Percentiles rank a stretch among this genome's conserved stretches.
Conservation (phyloP, 2,329 filamentous ascomycete species). For the Xenoacremonium recifei region DNA sequence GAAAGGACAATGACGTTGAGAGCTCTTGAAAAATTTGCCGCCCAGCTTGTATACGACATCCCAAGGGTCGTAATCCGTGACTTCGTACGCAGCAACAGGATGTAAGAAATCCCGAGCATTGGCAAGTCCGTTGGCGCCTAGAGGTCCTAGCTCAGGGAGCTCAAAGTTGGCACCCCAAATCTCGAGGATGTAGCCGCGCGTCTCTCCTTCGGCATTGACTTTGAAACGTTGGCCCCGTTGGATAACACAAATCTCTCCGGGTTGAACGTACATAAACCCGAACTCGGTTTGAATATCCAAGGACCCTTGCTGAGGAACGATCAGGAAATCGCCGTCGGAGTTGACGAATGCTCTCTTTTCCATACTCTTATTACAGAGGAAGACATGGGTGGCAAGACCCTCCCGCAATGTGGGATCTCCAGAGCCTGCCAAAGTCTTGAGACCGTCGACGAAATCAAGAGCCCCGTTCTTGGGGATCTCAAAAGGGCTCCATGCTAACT, state of each 20-base stretch:
- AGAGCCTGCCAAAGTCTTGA: conserved; percentile 46
- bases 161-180: conserved; percentile 63
- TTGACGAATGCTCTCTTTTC: conserved; percentile 46
- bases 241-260: conserved; percentile 65
- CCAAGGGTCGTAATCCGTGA: conserved; percentile 49
- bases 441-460: conserved; percentile 45
- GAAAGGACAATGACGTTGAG: conserved; percentile 64
- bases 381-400: conserved; percentile 47
- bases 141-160: conserved; percentile 64
- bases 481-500: conserved; percentile 15
- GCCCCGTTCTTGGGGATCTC: conserved; percentile 13
- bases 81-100: conserved; percentile 58
- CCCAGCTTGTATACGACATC: conserved; percentile 60
- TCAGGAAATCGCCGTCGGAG: conserved; percentile 65
- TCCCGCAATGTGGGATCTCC: conserved; percentile 46
- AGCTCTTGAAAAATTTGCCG: conserved; percentile 58
- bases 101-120: conserved; percentile 63
- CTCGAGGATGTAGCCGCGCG: conserved; percentile 65
- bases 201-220: conserved; percentile 48
- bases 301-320: conserved; percentile 63
- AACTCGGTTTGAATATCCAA: conserved; percentile 69
- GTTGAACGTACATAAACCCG: conserved; percentile 60
- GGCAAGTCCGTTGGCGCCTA: conserved; percentile 66
- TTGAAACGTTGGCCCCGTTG: conserved; percentile 56
- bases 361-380: conserved; percentile 45